Base-by-base conservation (phyloP, 257 asterid species). In the Solanum virginianum region DNA sequence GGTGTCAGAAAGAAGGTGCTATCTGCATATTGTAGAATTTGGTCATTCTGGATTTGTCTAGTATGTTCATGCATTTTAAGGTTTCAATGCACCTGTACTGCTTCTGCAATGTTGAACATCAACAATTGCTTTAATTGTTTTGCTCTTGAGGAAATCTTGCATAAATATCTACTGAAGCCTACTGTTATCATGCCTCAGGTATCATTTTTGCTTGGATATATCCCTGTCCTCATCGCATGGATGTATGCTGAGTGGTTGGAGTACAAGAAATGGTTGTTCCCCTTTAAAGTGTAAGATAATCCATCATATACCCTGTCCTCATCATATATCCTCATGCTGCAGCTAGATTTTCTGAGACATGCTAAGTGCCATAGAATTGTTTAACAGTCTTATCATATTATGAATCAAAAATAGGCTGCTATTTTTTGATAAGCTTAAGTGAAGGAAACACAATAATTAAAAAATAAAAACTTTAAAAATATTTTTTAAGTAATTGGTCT, bases 171-270 rank as follows among this genome's bases (percentile, higher is more conserved):
- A 29, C 65, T 79, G 65, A 79, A 5, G 47, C 82, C 26, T 79
- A 51, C 49, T 24, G 88, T 85, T 89, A 29, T 80, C 83, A 62
- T 90, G 88, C 84, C 49, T 53, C 91, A 96, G 98, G 97, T 95
- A 89, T 95, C 99, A 54, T 96, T 93, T 88, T 86, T 96, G 87
- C 97, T 96, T 87, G 99, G 98, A 85, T 80, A 89, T 63, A 85
- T 94, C 80, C 99, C 98, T 32, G 85, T 96, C 66, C 47, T 94
- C 83, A 85, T 93, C 70, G 87, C 97, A 84, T 96, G 98, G 99
- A 80, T 94, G 63, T 96, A 94, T 87, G 85, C 98, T 5, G 99
- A 96, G 92, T 94, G 95, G 97, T 86, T 96, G 91, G 98, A 94
- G 88, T 89, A 90, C 88, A 93, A 86, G 88, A 96, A 92, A 89